These are phyloP conservation scores for Thielaviopsis musarum DNA, from an alignment of 2,329 filamentous ascomycete species.

Conservation along the genomic window DNA sequence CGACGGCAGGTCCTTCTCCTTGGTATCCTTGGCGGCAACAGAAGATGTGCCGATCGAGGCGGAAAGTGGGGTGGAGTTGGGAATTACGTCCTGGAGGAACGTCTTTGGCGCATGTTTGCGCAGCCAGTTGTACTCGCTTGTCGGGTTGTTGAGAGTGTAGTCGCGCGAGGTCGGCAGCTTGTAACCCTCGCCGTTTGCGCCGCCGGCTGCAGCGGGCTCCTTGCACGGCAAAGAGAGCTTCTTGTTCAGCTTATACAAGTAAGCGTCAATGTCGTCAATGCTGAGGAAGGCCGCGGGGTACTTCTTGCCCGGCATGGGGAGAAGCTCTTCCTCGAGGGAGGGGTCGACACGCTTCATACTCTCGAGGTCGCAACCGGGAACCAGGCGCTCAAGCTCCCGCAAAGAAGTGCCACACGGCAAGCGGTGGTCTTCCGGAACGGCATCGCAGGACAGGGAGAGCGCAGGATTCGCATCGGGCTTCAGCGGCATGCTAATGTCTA, in stretches of 20 bases:
- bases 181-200: constrained; percentile 22
- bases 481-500: constrained; percentile 39
- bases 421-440: constrained; percentile 24
- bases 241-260: constrained; percentile 48
- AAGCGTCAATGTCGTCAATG: constrained; percentile 56
- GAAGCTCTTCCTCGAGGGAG: constrained; percentile 31
- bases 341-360: constrained; percentile 49
- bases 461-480: neutral
- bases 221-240: constrained; percentile 27
- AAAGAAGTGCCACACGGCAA: constrained; percentile 30
- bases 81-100: constrained; percentile 55
- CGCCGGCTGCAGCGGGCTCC: constrained; percentile 35
- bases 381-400: constrained; percentile 31
- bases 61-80: neutral
- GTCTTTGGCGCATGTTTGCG: constrained; percentile 69
- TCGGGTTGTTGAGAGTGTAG: constrained; percentile 48
- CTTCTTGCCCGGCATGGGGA: constrained; percentile 31
- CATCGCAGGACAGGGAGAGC: constrained; percentile 27
- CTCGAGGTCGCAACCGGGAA: constrained; percentile 33
- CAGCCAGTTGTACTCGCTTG: constrained; percentile 92
- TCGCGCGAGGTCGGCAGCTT: constrained; percentile 24
- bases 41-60: neutral
- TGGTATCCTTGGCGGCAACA: constrained; percentile 18
- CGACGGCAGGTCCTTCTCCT: constrained; percentile 22
- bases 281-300: constrained; percentile 51